phyloP scores from a whole-genome alignment of 768 basidiomycete species.

The Zangia roseola region DNA sequence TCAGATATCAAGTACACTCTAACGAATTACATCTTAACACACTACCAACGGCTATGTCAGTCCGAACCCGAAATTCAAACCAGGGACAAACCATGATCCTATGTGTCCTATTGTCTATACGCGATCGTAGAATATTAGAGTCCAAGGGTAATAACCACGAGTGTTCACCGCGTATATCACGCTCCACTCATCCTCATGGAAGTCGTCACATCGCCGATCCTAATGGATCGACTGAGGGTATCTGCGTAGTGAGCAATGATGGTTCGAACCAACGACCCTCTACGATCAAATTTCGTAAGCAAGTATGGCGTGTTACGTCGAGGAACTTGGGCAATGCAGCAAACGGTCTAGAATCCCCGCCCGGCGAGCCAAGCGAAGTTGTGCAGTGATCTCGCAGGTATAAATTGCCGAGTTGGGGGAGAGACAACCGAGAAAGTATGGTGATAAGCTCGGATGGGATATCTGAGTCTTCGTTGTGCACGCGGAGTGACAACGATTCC shows the following conservation, averaged over 20 bases:
- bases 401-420: slow-evolving; percentile 48
- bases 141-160: slow-evolving; percentile 3
- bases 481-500: slow-evolving; percentile 44
- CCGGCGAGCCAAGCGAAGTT: neutral
- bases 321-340: slow-evolving; percentile 34
- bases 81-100: slow-evolving; percentile 1
- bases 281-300: slow-evolving; percentile 10
- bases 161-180: slow-evolving; percentile 1
- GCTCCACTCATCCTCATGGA: slow-evolving; percentile 9
- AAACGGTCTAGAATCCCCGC: slow-evolving; percentile 32
- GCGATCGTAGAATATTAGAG: slow-evolving; percentile 1
- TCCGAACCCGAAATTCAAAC: slow-evolving; percentile 1
- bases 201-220: slow-evolving; percentile 5
- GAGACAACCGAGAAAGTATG: slow-evolving; percentile 48
- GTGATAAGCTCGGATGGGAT: slow-evolving; percentile 60
- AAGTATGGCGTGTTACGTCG: slow-evolving; percentile 6
- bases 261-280: slow-evolving; percentile 31
- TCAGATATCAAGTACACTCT: neutral
- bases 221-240: slow-evolving; percentile 17
- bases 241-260: slow-evolving; percentile 6
- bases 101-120: slow-evolving; percentile 1
- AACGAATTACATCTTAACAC: neutral
- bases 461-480: slow-evolving; percentile 57
- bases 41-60: slow-evolving; percentile 2
- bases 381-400: slow-evolving; percentile 43